Evolutionary conservation across 2,329 filamentous ascomycete genomes (phyloP), one percentile per base, ranked within the genome.

Genomic region (Zasmidium citrigriseum): DNA sequence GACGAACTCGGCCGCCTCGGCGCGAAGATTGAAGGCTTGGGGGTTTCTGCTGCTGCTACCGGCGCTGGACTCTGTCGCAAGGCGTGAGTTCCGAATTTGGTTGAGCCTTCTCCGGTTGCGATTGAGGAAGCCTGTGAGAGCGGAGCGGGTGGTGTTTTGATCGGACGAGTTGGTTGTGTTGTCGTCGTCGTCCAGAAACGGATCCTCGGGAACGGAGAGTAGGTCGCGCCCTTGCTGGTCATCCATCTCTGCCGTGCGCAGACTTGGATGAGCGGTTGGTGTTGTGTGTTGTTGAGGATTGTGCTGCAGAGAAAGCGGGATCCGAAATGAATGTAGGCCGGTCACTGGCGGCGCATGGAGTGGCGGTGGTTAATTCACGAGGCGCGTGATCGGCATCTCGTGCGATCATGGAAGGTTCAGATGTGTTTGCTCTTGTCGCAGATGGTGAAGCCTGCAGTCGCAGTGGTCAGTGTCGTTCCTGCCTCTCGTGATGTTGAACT

Each of bases 1-100:
- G 23, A 64, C 59, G 55, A 68, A 68, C n/a, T 67, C 62, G 24
- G 52, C 14, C 14, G 65, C 67, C 44, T 63, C 51, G 11, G 67
- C 34, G 16, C 34, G 63, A 5, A 34, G 49, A 45, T 68, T 68
- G 54, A 68, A 64, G 24, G 14, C 44, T 9, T 45, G 22, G 11
- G 41, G 27, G 22, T 22, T 14, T 54, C 41, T 55, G 24, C 46
- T 52, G 47, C 51, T 34, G 24, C 22, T 52, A n/a, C n/a, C n/a
- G 14, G 47, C 21, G 25, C 44, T 22, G 2, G 44, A 14, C 11
- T 54, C 52, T 11, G 38, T 11, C 11, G 44, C 45, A 22, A 48
- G 21, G 2, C 44, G 52, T n/a, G 29, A n/a, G 24, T 38, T 20
- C 1, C 52, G 52, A 29, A 18, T 9, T 18, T 34, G 44, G 1